Evolutionary conservation across 176 grass and related monocot genomes (phyloP).

Genomic region (Chloris gayana): DNA sequence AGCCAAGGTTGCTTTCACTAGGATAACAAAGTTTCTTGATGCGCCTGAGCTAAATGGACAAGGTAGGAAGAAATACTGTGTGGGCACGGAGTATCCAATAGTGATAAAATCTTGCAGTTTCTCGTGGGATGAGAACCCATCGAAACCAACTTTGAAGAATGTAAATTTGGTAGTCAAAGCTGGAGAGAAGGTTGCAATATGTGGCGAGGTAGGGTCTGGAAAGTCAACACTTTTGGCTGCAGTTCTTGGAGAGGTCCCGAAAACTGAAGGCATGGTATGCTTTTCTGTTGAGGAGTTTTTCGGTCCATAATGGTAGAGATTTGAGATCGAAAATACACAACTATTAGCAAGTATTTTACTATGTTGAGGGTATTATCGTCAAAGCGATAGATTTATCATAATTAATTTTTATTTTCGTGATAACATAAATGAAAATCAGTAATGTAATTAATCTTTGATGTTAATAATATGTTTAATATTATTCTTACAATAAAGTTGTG

Average conservation of each 20-base stretch:
- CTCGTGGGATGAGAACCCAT: slow-evolving; percentile 76
- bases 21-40: slow-evolving; percentile 76
- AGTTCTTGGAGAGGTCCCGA: slow-evolving; percentile 77
- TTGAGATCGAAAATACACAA: too few species aligned
- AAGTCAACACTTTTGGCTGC: slow-evolving; percentile 91
- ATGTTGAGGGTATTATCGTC: too few species aligned
- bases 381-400: too few species aligned
- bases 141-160: slow-evolving; percentile 66
- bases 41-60: slow-evolving; percentile 68
- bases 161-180: slow-evolving; percentile 65
- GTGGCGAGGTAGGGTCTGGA: slow-evolving; percentile 94
- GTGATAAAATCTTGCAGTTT: slow-evolving; percentile 63
- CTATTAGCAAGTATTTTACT: too few species aligned
- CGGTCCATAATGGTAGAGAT: too few species aligned
- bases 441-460: too few species aligned
- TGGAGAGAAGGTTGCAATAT: slow-evolving; percentile 87
- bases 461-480: too few species aligned
- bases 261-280: slow-evolving; percentile 68
- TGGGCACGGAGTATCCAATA: slow-evolving; percentile 44
- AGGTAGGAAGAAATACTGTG: slow-evolving; percentile 34
- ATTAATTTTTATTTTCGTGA: too few species aligned
- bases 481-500: too few species aligned
- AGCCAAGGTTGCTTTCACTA: slow-evolving; percentile 85
- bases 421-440: too few species aligned
- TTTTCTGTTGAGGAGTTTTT: too few species aligned